Evolutionary conservation across 2,329 filamentous ascomycete genomes (phyloP), one percentile per base, ranked within the genome.

Genomic region (Pestalotiopsis sp.): DNA sequence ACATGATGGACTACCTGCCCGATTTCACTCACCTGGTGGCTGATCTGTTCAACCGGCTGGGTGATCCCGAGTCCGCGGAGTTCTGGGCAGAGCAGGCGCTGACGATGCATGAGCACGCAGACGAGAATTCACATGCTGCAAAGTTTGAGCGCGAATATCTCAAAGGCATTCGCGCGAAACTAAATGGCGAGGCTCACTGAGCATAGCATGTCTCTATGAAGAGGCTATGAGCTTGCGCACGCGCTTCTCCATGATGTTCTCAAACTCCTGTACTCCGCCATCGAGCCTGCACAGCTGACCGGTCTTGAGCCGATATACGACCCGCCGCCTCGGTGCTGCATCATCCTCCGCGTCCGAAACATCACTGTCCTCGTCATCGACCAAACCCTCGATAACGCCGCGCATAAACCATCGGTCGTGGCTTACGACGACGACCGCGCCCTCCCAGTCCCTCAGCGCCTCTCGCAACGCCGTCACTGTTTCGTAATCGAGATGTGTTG

Each of bases 361-460:
- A n/a, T 80, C 85, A 62, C 77, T 79, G 1, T 72, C 78, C 1
- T 75, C 76, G 14, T 81, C 79, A 58, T 81, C 78, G n/a, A 73
- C 74, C 61, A 86, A 79, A 0, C 91, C 91, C 76, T 93, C 91
- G 1, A 96, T 84, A 0, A 92, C 92, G 2, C 89, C 90, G 60
- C 91, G 86, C 81, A 96, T 87, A 74, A 97, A 91, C 85, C 92
- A 97, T 39, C 94, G 85, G 77, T 97, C 93, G 81, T 97, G 94
- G 45, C 90, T 94, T 4, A 96, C 91, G 4, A 96, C 81, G 52
- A 97, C 80, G 3, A 96, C 86, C 0, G 93, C 93, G 0, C 93
- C 93, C 67, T 90, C 86, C 85, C 92, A 97, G 2, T 81, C 81
- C 14, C 86, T 84, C 71, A 97, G 78, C 2, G 91, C 91, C 27